phyloP scores from a whole-genome alignment of 495 filamentous ascomycete species.

The Hyaloscypha bicolor region DNA sequence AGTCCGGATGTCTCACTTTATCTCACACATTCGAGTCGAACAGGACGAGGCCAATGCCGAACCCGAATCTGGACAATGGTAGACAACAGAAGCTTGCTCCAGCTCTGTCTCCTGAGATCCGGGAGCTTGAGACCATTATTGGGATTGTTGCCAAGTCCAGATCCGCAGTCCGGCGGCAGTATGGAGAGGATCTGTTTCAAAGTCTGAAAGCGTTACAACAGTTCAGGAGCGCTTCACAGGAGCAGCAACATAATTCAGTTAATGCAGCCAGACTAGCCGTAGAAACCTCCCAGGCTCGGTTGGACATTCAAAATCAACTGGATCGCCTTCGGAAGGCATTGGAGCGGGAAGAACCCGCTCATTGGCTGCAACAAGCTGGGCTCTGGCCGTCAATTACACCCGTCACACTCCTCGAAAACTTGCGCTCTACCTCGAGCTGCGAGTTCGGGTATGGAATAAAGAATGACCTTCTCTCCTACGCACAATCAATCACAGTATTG shows the following conservation, averaged over 20 bases:
- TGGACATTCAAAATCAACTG: conserved; percentile 55
- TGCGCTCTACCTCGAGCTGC: conserved; percentile 43
- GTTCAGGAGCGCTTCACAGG: no score
- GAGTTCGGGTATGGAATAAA: conserved; percentile 46
- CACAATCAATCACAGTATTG: conserved; percentile 42
- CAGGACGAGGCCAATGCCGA: not conserved
- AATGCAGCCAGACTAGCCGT: conserved; percentile 16
- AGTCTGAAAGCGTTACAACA: conserved; percentile 36
- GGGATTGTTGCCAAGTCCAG: conserved; percentile 33
- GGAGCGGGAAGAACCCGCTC: conserved; percentile 52
- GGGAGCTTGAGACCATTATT: conserved; percentile 42
- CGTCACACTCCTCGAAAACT: conserved; percentile 50
- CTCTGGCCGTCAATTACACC: conserved; percentile 58
- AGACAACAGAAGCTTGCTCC: conserved; percentile 2
- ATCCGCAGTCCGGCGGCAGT: conserved; percentile 36
- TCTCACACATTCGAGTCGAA: conserved; percentile 8
- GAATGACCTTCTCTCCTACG: conserved; percentile 46
- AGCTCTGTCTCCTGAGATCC: conserved; percentile 11
- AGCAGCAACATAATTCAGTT: not conserved
- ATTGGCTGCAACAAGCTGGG: conserved; percentile 55
- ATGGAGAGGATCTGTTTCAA: conserved; percentile 44
- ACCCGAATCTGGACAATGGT: conserved; percentile 6
- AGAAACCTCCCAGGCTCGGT: conserved; percentile 20
- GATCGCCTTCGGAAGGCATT: conserved; percentile 50
- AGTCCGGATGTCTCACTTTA: conserved; percentile 28